Evolutionary conservation across 2,329 filamentous ascomycete species (phyloP).

Genomic region (Raffaelea arxii): DNA sequence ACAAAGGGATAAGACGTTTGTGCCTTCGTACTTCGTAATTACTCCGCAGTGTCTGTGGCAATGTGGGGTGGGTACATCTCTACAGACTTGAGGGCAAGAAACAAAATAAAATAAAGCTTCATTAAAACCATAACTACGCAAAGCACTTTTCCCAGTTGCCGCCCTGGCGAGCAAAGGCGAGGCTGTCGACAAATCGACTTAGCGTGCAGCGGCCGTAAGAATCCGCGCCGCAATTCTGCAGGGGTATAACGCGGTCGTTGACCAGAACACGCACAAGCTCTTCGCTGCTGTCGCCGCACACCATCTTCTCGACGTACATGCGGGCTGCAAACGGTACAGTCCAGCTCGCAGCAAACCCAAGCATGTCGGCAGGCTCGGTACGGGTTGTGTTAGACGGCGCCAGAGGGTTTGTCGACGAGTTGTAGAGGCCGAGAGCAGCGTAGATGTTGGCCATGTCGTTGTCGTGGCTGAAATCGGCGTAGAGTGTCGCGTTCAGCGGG

Average conservation of each 20-base stretch:
- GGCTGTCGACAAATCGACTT: conserved; percentile 59
- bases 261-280: conserved; percentile 70
- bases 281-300: conserved; percentile 45
- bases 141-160: conserved; percentile 62
- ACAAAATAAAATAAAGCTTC: too few species aligned
- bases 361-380: too few species aligned
- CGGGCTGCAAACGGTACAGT: conserved; percentile 71
- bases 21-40: too few species aligned
- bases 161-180: conserved; percentile 61
- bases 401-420: conserved; percentile 45
- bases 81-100: too few species aligned
- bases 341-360: conserved; percentile 70
- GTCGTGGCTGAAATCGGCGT: conserved; percentile 87
- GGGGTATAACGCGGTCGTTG: conserved; percentile 69
- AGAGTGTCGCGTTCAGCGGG: conserved; percentile 63
- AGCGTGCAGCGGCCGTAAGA: conserved; percentile 59
- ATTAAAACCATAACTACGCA: too few species aligned
- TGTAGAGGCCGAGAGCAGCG: conserved; percentile 69
- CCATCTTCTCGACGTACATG: conserved; percentile 79
- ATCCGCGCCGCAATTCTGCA: conserved; percentile 63
- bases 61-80: too few species aligned
- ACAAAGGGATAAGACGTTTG: too few species aligned
- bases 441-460: conserved; percentile 73
- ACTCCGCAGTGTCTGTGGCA: too few species aligned
- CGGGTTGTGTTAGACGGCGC: conserved; percentile 43